These are phyloP conservation scores for Xeromyces bisporus DNA, from an alignment of 495 filamentous ascomycete species.

Conservation along the genomic window DNA sequence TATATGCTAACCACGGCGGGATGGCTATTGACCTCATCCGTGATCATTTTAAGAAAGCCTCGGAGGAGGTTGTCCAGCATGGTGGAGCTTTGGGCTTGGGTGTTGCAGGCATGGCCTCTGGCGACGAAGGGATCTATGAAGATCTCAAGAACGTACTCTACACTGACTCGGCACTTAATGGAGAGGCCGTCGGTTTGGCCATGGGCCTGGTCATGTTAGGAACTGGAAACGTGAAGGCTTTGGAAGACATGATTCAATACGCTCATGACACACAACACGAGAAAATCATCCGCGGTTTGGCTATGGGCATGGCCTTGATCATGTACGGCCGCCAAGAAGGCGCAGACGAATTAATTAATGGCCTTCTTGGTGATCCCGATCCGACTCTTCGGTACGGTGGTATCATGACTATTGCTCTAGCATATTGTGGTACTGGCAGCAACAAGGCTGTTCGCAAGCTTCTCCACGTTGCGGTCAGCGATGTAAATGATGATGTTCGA, in stretches of 20 bases:
- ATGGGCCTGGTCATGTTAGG: constrained; percentile 98
- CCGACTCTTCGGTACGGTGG: constrained; percentile 89
- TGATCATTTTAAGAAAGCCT: constrained; percentile 67
- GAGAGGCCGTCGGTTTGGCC: constrained; percentile 85
- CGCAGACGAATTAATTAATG: constrained; percentile 86
- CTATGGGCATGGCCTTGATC: constrained; percentile 92
- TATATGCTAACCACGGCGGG: constrained; percentile 94
- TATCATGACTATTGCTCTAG: constrained; percentile 96
- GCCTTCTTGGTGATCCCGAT: constrained; percentile 83
- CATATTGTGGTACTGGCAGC: constrained; percentile 91
- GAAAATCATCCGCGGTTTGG: constrained; percentile 92
- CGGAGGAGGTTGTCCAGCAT: constrained; percentile 92
- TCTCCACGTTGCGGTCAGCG: constrained; percentile 93
- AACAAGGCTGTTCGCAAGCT: constrained; percentile 97
- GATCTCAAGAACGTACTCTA: constrained; percentile 76
- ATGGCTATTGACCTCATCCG: constrained; percentile 81
- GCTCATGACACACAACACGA: constrained; percentile 96
- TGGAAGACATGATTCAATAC: constrained; percentile 94
- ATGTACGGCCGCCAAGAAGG: constrained; percentile 95
- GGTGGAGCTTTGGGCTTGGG: constrained; percentile 90
- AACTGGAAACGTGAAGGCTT: constrained; percentile 74
- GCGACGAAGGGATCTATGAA: constrained; percentile 77
- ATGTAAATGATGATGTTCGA: constrained; percentile 96
- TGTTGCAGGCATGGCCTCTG: constrained; percentile 95
- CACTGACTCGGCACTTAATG: constrained; percentile 85